Percentiles rank a stretch among this genome's conserved stretches.
These are phyloP conservation scores for Tetrastigma voinierianum DNA, from an alignment of 164 flowering plant genomes.

Conservation along the genomic window DNA sequence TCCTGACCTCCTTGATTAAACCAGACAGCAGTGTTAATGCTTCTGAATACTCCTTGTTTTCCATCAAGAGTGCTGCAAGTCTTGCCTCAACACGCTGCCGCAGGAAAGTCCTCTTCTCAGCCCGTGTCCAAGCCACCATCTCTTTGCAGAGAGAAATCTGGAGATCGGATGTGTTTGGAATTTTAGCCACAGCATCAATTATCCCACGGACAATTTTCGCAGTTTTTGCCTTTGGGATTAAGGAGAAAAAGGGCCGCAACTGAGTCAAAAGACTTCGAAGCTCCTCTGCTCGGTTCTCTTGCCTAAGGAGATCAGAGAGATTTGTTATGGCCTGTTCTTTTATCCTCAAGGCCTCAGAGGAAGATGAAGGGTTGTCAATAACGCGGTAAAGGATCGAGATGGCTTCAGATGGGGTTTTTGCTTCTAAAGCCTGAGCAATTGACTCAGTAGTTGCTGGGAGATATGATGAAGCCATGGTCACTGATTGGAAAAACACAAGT, in stretches of 20 bases:
- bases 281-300: constrained; percentile 63
- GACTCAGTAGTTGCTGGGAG: constrained; percentile 69
- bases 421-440: constrained; percentile 56
- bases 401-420: constrained; percentile 47
- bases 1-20: constrained; percentile 61
- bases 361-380: constrained; percentile 57
- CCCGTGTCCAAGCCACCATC: constrained; percentile 71
- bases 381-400: constrained; percentile 50
- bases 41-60: constrained; percentile 54
- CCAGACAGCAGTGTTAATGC: constrained; percentile 52
- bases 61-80: constrained; percentile 68
- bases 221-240: constrained; percentile 71
- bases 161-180: constrained; percentile 64
- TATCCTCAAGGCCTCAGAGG: constrained; percentile 53
- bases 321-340: constrained; percentile 67
- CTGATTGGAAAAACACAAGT: background rate
- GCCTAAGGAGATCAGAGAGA: constrained; percentile 60
- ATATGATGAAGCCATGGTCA: constrained; percentile 44
- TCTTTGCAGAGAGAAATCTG: constrained; percentile 66
- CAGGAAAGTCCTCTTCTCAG: constrained; percentile 64
- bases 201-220: constrained; percentile 68
- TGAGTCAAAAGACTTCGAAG: constrained; percentile 61
- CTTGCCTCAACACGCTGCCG: constrained; percentile 67
- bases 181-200: constrained; percentile 64
- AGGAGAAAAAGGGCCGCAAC: constrained; percentile 61